Base-by-base conservation (phyloP, 2,329 filamentous ascomycete genomes). In the Xylariaceae sp. region DNA sequence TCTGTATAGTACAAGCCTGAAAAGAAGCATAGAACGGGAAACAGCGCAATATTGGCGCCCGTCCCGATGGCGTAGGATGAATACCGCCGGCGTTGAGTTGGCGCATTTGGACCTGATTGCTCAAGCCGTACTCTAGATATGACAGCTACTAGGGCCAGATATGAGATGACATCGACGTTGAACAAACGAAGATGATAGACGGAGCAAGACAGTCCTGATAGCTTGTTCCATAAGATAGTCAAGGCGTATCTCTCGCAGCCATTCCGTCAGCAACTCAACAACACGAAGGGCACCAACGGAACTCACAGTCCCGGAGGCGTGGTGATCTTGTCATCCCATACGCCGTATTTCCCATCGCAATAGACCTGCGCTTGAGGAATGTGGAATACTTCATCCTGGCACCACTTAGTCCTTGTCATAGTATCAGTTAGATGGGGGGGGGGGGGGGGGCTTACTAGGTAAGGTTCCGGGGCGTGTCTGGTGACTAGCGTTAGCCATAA, bases 241-340 rank as follows among this genome's bases (percentile, higher is more conserved):
- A 82, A 60, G 16, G 79, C 45, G 44, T 68, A 67, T 12, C 67
- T 72, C 48, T 50, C 48, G 48, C 9, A 44, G 52, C 48, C 32
- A 37, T 10, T 61, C 14, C 67, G 51, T 50, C 20, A 55, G 32
- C 66, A 65, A 23, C 55, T 64, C 51, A 63, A 65, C 2, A 41
- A 19, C 42, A 44, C 18, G 48, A 70, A 57, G 26, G 64, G 46
- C 41, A 67, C 63, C 54, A 10, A 52, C 20, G 67, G 52, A 23
- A 73, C 79, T 71, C 79, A 91, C 77, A 99, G 77, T 32, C 93
- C 95, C 0, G 95, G 93, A 0, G 95, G 95, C 1, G 95, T 99
- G 0, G 95, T 99, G 70, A 99, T 95, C 72, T 98, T 99, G 57
- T 93, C 89, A 73, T 99, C 93, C 95, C 95, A 99, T 53, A 90